phyloP scores from a whole-genome alignment of 169 alveolate species.

The Babesia ovata region DNA sequence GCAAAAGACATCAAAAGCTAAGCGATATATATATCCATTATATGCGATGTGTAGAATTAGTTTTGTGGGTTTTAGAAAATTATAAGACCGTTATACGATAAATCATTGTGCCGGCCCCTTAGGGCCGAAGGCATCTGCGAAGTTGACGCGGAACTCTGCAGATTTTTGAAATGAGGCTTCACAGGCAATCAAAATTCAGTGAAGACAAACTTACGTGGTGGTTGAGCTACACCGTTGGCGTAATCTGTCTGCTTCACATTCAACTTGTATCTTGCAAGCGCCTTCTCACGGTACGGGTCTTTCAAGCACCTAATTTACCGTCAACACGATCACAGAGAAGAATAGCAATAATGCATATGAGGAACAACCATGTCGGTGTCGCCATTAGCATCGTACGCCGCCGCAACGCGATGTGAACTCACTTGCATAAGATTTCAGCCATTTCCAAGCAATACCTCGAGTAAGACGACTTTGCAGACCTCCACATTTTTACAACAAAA shows the following conservation, averaged over 20 bases:
- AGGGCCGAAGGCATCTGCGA: slow-evolving; percentile 18
- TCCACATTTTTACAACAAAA: slow-evolving; percentile 70
- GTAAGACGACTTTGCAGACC: slow-evolving; percentile 77
- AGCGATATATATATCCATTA: neutral
- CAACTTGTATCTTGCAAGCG: slow-evolving; percentile 75
- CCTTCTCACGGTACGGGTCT: slow-evolving; percentile 79
- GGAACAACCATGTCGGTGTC: neutral
- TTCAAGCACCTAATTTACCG: slow-evolving; percentile 71
- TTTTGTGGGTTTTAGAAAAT: neutral
- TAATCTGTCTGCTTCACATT: slow-evolving; percentile 74
- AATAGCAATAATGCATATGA: neutral
- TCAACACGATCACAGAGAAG: neutral
- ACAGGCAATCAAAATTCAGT: neutral
- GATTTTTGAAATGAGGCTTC: neutral
- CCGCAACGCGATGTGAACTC: slow-evolving; percentile 13
- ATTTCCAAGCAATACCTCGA: slow-evolving; percentile 78
- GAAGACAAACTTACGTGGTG: slow-evolving; percentile 64
- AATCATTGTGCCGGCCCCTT: slow-evolving; percentile 38
- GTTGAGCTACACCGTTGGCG: slow-evolving; percentile 73
- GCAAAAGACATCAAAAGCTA: too few species aligned
- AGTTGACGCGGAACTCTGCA: slow-evolving; percentile 48
- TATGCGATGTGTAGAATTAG: neutral
- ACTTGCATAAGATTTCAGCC: slow-evolving; percentile 81
- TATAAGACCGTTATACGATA: slow-evolving; percentile 20
- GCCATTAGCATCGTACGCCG: neutral